phyloP scores from a whole-genome alignment of 768 basidiomycete species.

The Calocybe gangraenosa region DNA sequence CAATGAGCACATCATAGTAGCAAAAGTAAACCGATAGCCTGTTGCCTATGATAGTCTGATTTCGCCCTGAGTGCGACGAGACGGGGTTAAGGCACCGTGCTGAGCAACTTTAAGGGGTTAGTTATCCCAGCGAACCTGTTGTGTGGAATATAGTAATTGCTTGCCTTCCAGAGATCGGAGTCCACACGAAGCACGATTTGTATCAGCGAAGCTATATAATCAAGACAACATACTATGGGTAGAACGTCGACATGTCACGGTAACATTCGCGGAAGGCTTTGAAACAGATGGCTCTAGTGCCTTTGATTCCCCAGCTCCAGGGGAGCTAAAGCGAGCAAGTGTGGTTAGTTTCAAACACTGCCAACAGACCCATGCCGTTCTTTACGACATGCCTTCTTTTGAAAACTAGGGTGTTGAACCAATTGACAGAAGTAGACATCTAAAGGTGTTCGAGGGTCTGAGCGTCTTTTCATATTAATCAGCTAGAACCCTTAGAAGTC shows the following conservation, averaged over 20 bases:
- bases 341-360: slow-evolving; percentile 6
- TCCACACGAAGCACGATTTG: too few relatives aligned
- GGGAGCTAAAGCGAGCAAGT: neutral
- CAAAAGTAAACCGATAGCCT: too few relatives aligned
- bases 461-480: too few relatives aligned
- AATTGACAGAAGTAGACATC: slow-evolving; percentile 4
- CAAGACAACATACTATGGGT: neutral
- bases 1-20: too few relatives aligned
- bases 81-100: too few relatives aligned
- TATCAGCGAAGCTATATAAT: too few relatives aligned
- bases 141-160: too few relatives aligned
- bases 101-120: too few relatives aligned
- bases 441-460: slow-evolving; percentile 13
- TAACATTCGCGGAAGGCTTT: neutral
- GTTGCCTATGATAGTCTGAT: too few relatives aligned
- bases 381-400: slow-evolving; percentile 4
- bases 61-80: too few relatives aligned
- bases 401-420: neutral
- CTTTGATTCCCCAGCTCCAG: neutral
- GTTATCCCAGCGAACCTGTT: too few relatives aligned
- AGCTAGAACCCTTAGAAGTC: neutral
- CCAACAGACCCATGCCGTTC: slow-evolving; percentile 9
- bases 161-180: too few relatives aligned
- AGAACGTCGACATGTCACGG: neutral
- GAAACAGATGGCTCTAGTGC: slow-evolving; percentile 11